Conservation (phyloP, 2,329 filamentous ascomycete genomes). For the Bipolaris gigantea region DNA sequence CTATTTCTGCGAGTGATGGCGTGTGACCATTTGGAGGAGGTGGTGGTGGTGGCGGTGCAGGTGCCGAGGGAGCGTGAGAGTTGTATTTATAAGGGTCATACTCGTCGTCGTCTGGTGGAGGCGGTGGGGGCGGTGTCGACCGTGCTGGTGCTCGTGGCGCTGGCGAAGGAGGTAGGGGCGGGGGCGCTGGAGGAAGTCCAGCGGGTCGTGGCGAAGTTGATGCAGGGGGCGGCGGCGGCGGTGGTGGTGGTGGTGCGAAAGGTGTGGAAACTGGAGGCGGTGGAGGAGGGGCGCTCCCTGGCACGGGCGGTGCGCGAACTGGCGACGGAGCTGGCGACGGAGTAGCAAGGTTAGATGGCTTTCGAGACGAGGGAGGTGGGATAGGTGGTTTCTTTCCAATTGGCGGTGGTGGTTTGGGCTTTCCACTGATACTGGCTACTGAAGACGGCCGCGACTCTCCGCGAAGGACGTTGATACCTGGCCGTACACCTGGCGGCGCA, state of each 20-base stretch:
- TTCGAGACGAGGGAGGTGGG: conserved; percentile 59
- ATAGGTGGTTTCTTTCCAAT: conserved; percentile 73
- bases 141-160: conserved; percentile 28
- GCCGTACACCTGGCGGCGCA: conserved; percentile 56
- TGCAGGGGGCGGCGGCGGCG: conserved; percentile 39
- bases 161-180: conserved; percentile 18
- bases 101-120: conserved; percentile 29
- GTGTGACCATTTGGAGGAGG: conserved; percentile 47
- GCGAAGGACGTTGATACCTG: conserved; percentile 63
- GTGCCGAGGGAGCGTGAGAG: conserved; percentile 29
- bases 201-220: conserved; percentile 27
- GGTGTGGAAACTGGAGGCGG: conserved; percentile 47
- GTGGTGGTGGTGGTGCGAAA: conserved; percentile 49
- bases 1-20: conserved; percentile 59
- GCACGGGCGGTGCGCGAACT: conserved; percentile 45
- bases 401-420: conserved; percentile 72
- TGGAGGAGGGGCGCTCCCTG: conserved; percentile 47
- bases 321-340: conserved; percentile 47
- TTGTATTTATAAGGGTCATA: conserved; percentile 51
- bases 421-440: conserved; percentile 58
- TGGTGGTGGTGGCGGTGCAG: conserved; percentile 59
- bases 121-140: conserved; percentile 29
- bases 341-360: conserved; percentile 56
- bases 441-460: conserved; percentile 61
- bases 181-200: conserved; percentile 24